Evolutionary conservation across 2,329 filamentous ascomycete species (phyloP).

Genomic region (Lachnellula willkommii): DNA sequence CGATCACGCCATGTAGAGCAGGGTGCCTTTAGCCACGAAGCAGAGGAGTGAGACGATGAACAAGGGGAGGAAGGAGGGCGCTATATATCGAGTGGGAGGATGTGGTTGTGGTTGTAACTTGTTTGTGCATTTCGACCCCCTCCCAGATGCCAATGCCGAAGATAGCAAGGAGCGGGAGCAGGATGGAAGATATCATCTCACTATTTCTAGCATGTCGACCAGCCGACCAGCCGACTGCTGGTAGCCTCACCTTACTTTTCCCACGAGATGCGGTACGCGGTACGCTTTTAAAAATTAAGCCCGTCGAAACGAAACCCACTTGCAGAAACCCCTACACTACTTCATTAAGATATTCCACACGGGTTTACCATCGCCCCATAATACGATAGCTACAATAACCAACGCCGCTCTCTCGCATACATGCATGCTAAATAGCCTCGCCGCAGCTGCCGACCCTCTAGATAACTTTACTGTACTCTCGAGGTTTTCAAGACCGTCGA

Average conservation of each 20-base stretch:
- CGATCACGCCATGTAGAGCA: conserved; percentile 40
- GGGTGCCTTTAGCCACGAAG: conserved; percentile 34
- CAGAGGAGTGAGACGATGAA: conserved; percentile 14
- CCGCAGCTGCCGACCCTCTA: no score
- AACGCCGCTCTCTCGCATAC: no score
- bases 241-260: neutral
- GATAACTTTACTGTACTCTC: no score
- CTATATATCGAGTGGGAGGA: conserved; percentile 23
- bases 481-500: no score
- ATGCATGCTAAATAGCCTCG: no score
- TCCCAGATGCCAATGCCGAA: conserved; percentile 19
- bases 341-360: no score
- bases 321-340: no score
- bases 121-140: conserved; percentile 11
- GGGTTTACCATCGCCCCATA: no score
- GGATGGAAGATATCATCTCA: conserved; percentile 11
- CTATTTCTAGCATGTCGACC: conserved; percentile 15
- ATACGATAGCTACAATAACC: no score
- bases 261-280: neutral
- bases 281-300: no score
- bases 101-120: conserved; percentile 12
- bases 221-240: conserved; percentile 21
- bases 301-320: no score
- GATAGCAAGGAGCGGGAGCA: conserved; percentile 7
- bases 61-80: conserved; percentile 18